Evolutionary conservation across 805 yeast species (phyloP), one percentile per base, ranked within the genome.

Genomic region (Saturnispora mendoncae): DNA sequence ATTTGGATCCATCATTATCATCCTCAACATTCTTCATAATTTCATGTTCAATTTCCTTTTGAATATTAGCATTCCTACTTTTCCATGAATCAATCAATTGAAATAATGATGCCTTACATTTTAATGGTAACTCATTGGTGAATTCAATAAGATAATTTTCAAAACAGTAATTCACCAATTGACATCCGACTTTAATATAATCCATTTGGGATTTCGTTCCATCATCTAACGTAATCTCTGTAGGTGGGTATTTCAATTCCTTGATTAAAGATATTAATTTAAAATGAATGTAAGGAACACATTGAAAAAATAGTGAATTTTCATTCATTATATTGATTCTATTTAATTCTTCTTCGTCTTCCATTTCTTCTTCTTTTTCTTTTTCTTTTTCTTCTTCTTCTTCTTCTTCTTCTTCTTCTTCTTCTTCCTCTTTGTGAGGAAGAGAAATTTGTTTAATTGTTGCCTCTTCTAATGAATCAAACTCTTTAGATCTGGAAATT

Each of bases 81-180:
- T 68, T 68, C 61, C 75, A 69, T 32, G 64, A 62, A 13, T 61
- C 57, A 23, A 67, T 60, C 14, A 61, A 37, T n/a, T 43, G 43
- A 6, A 49, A 42, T 35, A 62, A 40, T 3, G 64, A 52, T 10
- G 43, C 39, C 38, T 60, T 57, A 33, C 64, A 60, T 45, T 60
- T 64, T 24, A 42, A 48, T 8, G 67, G 66, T 13, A 63, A 47
- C 36, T 51, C 50, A 23, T 54, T 61, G 1, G 61, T 50, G 36
- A 61, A 63, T 18, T 63, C 65, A 27, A 56, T 33, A n/a, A 62
- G 41, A 42, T 58, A 58, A 28, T 49, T 63, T 32, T 61, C 65
- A 43, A 56, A 62, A 38, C 62, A 59, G 39, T 60, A 62, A 44
- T 60, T 60, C 15, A 62, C 56, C 40, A 62, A 57, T 23, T 59